phyloP scores from a whole-genome alignment of 1,284 basidiomycete species.

The Coniferiporia weirii region DNA sequence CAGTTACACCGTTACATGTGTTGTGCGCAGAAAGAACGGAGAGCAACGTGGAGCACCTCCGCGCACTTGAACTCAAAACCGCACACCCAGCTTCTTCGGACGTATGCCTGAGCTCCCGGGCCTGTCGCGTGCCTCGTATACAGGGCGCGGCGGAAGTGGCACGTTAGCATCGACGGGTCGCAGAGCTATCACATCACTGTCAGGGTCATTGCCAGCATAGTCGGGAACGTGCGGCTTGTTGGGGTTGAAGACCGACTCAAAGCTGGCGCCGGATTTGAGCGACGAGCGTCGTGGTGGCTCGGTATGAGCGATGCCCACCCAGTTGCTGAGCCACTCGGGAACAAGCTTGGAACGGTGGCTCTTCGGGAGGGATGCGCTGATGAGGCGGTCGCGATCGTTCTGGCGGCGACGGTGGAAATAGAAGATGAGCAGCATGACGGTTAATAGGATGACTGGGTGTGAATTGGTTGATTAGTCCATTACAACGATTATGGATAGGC shows the following conservation, averaged over 20 bases:
- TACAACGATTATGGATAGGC: background rate
- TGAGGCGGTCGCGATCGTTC: constrained; percentile 5
- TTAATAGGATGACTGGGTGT: constrained; percentile 1
- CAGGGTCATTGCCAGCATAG: background rate
- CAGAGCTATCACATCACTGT: constrained; percentile 5
- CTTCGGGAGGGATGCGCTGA: background rate
- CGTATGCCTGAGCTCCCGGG: background rate
- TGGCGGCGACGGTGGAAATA: background rate
- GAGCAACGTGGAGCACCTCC: no score
- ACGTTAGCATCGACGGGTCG: background rate
- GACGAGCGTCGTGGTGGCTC: background rate
- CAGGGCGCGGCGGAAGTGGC: background rate
- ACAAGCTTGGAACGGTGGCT: background rate
- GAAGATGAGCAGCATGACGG: background rate
- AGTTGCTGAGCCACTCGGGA: constrained; percentile 10
- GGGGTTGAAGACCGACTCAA: background rate
- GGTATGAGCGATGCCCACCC: background rate
- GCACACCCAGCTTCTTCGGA: constrained; percentile 2
- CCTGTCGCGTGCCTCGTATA: constrained; percentile 1
- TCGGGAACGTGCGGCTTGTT: background rate
- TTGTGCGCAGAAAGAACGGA: no score
- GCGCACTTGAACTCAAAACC: background rate
- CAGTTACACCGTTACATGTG: no score
- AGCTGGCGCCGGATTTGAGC: background rate
- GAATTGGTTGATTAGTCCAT: background rate